Evolutionary conservation across 495 filamentous ascomycete species (phyloP).

Genomic region (Talaromyces ruber): DNA sequence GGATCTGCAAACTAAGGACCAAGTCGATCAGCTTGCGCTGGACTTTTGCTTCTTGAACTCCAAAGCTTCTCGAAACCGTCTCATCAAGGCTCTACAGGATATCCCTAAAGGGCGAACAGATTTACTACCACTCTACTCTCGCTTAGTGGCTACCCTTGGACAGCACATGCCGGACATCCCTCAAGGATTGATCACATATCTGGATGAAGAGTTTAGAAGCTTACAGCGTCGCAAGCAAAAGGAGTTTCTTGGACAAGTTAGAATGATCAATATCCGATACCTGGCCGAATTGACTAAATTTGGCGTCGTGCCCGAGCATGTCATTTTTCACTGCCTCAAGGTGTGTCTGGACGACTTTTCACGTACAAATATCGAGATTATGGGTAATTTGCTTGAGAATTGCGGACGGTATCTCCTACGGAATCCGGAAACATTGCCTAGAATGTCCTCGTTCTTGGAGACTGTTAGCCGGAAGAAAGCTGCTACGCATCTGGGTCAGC

Average conservation of each 20-base stretch:
- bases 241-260: constrained; percentile 89
- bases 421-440: constrained; percentile 84
- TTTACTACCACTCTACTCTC: constrained; percentile 84
- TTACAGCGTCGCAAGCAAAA: constrained; percentile 97
- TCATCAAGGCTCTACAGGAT: constrained; percentile 89
- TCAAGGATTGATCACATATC: constrained; percentile 83
- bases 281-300: constrained; percentile 97
- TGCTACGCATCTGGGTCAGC: constrained; percentile 87
- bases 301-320: constrained; percentile 94
- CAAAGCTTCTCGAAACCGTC: constrained; percentile 89
- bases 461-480: constrained; percentile 93
- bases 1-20: constrained; percentile 83
- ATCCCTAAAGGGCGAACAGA: constrained; percentile 90
- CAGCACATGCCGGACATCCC: constrained; percentile 90
- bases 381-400: constrained; percentile 93
- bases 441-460: constrained; percentile 90
- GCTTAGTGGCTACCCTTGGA: constrained; percentile 85
- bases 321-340: constrained; percentile 97
- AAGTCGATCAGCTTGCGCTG: constrained; percentile 82
- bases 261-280: constrained; percentile 91
- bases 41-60: constrained; percentile 99
- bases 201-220: constrained; percentile 95
- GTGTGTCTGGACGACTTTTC: constrained; percentile 97
- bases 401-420: constrained; percentile 92
- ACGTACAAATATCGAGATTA: constrained; percentile 97